A percentile compares a stretch with the other conserved stretches of the same genome.
Conservation (phyloP, 176 grass and related monocot species). For the Oryza longistaminata region DNA sequence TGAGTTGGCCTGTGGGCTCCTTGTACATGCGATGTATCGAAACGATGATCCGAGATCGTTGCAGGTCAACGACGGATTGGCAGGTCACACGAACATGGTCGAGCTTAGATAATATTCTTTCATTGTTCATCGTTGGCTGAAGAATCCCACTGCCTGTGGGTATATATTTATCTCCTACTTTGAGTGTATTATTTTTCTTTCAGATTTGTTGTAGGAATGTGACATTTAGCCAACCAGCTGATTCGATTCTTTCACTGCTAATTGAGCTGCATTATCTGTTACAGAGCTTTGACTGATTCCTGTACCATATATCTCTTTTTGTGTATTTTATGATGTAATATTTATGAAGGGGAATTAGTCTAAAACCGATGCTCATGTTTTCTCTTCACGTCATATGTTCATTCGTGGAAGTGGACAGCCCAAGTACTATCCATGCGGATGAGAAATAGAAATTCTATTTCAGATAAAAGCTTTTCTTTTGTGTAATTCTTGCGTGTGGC, state of each 20-base stretch:
- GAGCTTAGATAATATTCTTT: slow-evolving; percentile 28
- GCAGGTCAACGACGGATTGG: slow-evolving; percentile 24
- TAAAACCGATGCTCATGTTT: not conserved
- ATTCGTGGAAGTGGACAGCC: not conserved
- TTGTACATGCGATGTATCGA: slow-evolving; percentile 45
- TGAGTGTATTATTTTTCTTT: slow-evolving; percentile 7
- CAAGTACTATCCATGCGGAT: not conserved
- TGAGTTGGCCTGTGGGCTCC: not conserved
- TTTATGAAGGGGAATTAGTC: slow-evolving; percentile 13
- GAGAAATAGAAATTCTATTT: not conserved
- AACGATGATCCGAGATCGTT: not conserved
- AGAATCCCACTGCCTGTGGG: slow-evolving; percentile 26
- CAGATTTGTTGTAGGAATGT: slow-evolving; percentile 41
- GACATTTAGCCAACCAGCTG: slow-evolving; percentile 36
- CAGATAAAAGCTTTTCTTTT: not conserved
- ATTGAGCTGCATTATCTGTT: slow-evolving; percentile 13
- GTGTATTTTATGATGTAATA: not conserved
- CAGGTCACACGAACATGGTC: slow-evolving; percentile 10
- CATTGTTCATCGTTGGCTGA: slow-evolving; percentile 8
- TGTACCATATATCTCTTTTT: slow-evolving; percentile 30
- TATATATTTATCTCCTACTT: slow-evolving; percentile 13
- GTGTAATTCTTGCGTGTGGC: too few relatives aligned
- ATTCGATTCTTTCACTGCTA: slow-evolving; percentile 48
- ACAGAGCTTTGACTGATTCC: slow-evolving; percentile 16
- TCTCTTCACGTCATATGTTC: not conserved